Evolutionary conservation across 768 basidiomycete species (phyloP).

Genomic region (Daedaleopsis sinensis): DNA sequence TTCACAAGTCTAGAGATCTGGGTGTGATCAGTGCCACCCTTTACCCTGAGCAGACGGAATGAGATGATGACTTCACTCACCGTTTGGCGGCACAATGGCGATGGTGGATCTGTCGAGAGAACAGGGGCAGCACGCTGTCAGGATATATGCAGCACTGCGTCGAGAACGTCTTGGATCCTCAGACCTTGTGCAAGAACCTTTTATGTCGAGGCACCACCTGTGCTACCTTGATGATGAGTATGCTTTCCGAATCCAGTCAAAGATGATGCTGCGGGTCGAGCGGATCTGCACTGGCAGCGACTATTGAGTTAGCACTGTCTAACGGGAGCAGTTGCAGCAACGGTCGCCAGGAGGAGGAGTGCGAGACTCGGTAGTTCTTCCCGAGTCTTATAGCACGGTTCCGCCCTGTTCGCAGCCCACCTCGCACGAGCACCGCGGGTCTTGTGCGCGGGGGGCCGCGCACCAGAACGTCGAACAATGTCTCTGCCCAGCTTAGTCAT

Average conservation of each 20-base stretch:
- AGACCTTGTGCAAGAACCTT: background rate
- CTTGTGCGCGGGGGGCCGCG: conserved; percentile 11
- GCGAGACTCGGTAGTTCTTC: background rate
- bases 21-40: background rate
- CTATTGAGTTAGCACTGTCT: too few species aligned
- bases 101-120: background rate
- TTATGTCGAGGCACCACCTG: background rate
- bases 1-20: background rate
- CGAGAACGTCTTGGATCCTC: background rate
- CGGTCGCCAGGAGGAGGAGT: background rate
- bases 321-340: too few species aligned
- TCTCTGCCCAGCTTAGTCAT: conserved; percentile 20
- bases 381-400: background rate
- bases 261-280: background rate
- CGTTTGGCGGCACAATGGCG: background rate
- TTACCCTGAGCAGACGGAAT: background rate
- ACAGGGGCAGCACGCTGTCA: background rate
- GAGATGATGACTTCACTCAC: background rate
- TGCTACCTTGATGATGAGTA: background rate
- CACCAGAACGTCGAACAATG: conserved; percentile 17
- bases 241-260: background rate
- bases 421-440: conserved; percentile 6
- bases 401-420: background rate
- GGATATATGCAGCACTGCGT: background rate
- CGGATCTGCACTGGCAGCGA: too few species aligned